phyloP scores from a whole-genome alignment of 441 rosid genomes.

The Gossypium aridum region DNA sequence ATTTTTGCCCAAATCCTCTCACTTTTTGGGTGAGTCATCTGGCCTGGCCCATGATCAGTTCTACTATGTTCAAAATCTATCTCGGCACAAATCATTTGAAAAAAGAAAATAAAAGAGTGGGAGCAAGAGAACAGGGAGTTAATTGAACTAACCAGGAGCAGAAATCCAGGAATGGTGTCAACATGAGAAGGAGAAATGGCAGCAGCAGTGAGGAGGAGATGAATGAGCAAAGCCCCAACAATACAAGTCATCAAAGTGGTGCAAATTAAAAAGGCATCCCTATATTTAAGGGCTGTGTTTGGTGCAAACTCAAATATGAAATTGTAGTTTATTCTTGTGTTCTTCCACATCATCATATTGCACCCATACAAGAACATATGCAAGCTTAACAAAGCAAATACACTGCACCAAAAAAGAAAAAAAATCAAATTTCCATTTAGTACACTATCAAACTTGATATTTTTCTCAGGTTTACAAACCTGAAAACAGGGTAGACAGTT shows the following conservation, averaged over 20 bases:
- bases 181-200: conserved; percentile 56
- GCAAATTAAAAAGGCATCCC: conserved; percentile 82
- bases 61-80: no score
- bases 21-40: no score
- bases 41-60: no score
- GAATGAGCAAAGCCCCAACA: conserved; percentile 73
- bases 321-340: conserved; percentile 72
- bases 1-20: no score
- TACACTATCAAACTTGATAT: background rate
- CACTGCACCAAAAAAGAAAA: conserved; percentile 39
- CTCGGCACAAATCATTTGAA: background rate
- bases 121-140: background rate
- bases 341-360: conserved; percentile 88
- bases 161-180: conserved; percentile 82
- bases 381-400: conserved; percentile 81
- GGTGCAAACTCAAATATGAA: conserved; percentile 88
- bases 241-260: conserved; percentile 87
- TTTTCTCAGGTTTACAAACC: conserved; percentile 32
- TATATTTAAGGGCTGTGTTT: conserved; percentile 77
- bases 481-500: conserved; percentile 92
- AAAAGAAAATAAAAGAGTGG: background rate
- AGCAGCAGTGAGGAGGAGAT: conserved; percentile 65
- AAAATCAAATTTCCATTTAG: no score
- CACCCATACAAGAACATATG: conserved; percentile 97
- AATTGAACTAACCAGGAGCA: conserved; percentile 49